Base-by-base conservation (phyloP, 352 stramenopile genomes). In the Phytopythium montanum region DNA sequence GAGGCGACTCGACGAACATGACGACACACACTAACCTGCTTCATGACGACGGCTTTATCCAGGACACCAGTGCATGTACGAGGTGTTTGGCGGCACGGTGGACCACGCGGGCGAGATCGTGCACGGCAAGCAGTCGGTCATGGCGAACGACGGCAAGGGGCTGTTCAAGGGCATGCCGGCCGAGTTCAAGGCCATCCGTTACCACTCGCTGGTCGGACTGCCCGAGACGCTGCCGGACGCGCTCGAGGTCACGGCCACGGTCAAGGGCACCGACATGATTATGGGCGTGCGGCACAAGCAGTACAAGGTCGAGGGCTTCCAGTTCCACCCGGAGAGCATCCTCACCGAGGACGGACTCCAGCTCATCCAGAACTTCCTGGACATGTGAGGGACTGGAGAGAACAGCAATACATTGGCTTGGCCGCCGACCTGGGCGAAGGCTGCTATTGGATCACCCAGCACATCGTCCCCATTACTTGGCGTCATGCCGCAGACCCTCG, bases 271-370 rank as follows among this genome's bases (percentile, higher is more conserved):
- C 34, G 64, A 87, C 60, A 95, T 96, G 80, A 96, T 96, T 70
- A 94, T 95, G 84, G 87, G 85, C 44, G 83, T 96, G 56, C 81
- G 87, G 34, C 87, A 96, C 79, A 93, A 90, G 61, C 76, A 85
- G 75, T 82, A 80, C 69, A 88, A 91, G 61, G 73, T 96, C 46
- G 85, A 96, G 63, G 87, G 85, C 56, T 89, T 92, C 62, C 87
- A 96, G 67, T 96, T 96, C 68, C 87, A 96, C 70, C 87, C 87
- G 0, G 87, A 96, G 59, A 94, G 84, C 59, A 95, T 96, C 56
- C 71, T 93, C 50, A 96, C 87, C 5, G 73, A 92, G 41, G 78
- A 87, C 62, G 87, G 87, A 28, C 79, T 91, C 63, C 78, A 75
- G 36, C 83, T 96, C 59, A 92, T 95, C 60, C 79, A 89, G 63